Base-by-base conservation (phyloP, 768 basidiomycete genomes). In the Lepiota venenata region DNA sequence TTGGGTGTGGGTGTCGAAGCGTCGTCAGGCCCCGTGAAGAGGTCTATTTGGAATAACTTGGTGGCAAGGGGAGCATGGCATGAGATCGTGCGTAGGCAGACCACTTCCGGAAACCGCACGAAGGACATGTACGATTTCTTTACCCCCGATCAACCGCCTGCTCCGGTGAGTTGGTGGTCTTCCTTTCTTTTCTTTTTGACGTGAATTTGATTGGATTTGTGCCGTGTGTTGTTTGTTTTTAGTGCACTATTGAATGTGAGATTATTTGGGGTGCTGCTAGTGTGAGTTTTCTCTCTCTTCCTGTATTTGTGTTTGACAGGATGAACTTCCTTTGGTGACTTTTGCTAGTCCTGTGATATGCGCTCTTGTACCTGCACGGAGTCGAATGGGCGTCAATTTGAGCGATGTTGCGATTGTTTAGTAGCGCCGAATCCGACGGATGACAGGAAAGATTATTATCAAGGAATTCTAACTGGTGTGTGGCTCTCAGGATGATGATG, bases 221-320 rank as follows among this genome's bases (percentile, higher is more conserved):
- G n/a, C n/a, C n/a, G 5, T 5, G 25, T 25, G 32, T 18, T 36
- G 15, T 16, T 18, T 14, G 16, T 22, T 15, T 18, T n/a, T 46
- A 52, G 50, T 52, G 50, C 15, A 1, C 10, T 6, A 18, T 44
- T 11, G 14, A 51, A 14, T 51, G 50, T 16, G 50, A 51, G 18
- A 16, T 52, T 25, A 52, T 52, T 52, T 52, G 50, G 50, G 50
- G 50, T 21, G 50, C 42, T 21, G 50, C 43, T 20, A 52, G 41
- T 15, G 50, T 51, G 25, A 52, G 50, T 50, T 15, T 18, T 20
- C 32, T 20, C 32, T 22, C 14, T 47, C 32, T 16, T n/a, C n/a
- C n/a, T n/a, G 16, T 9, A 16, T n/a, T n/a, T n/a, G n/a, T n/a
- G n/a, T n/a, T n/a, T n/a, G n/a, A n/a, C n/a, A n/a, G n/a, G n/a